A percentile compares a stretch with the other conserved stretches of the same genome.
These are phyloP conservation scores for Cajanus cajan DNA, from an alignment of 306 rosid species.

Conservation along the genomic window DNA sequence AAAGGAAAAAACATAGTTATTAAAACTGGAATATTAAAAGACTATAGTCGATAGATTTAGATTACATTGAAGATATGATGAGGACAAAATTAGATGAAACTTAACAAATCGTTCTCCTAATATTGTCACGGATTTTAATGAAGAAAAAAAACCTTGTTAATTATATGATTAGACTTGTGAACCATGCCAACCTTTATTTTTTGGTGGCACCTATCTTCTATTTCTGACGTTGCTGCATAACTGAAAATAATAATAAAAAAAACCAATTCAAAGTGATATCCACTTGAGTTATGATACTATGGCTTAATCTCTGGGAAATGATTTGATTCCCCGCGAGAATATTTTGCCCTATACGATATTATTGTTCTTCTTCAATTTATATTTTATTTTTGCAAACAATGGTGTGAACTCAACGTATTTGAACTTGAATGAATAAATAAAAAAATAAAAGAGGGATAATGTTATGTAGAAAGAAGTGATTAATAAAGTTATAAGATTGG, in stretches of 20 bases:
- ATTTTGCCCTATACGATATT: not conserved
- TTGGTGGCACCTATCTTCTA: not conserved
- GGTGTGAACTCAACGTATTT: too few relatives aligned
- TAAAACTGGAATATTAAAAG: constrained; percentile 18
- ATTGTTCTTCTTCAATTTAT: not conserved
- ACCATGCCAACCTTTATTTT: not conserved
- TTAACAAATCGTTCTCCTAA: not conserved
- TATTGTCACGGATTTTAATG: not conserved
- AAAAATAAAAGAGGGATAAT: too few relatives aligned
- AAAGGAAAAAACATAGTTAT: not conserved
- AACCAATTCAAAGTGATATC: not conserved
- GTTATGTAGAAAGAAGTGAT: too few relatives aligned
- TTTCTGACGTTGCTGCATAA: not conserved
- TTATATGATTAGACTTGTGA: not conserved
- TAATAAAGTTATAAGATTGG: too few relatives aligned
- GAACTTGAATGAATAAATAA: too few relatives aligned
- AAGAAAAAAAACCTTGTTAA: not conserved
- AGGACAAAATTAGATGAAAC: constrained; percentile 10
- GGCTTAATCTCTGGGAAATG: not conserved
- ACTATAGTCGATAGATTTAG: not conserved
- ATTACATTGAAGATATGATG: constrained; percentile 35
- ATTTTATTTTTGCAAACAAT: too few relatives aligned
- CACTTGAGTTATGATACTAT: constrained; percentile 18
- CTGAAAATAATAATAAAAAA: too few relatives aligned
- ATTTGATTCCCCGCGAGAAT: constrained; percentile 26